Base-by-base conservation (phyloP, 2,329 filamentous ascomycete species). In the Talaromyces funiculosus region DNA sequence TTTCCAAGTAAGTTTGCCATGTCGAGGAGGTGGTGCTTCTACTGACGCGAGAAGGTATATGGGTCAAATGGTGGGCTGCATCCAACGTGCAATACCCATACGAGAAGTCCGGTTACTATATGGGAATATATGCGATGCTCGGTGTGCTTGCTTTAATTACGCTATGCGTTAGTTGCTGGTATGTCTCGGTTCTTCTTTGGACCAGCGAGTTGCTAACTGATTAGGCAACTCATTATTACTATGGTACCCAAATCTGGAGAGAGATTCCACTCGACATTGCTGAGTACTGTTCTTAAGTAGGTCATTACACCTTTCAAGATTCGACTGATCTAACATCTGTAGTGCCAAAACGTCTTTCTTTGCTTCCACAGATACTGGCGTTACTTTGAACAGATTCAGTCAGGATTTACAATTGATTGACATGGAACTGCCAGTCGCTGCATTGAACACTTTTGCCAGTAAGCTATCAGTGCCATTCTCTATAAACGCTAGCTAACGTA, bases 191-290 rank as follows among this genome's bases (percentile, higher is more conserved):
- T 14, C 51, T 22, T n/a, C 10, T 33, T 9, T n/a, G 4, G 5
- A 33, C 20, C 2, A 22, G 18, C 20, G n/a, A 8, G 26, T 33
- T 3, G 31, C 57, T 57, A 53, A 60, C 49, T 26, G 31, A 37
- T 43, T 40, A 76, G 75, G 72, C 77, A 81, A 67, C 73, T 83
- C 63, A 78, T 83, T 51, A 78, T 83, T 33, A 77, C 72, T 3
- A 82, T 84, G 78, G 78, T 83, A 3, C 81, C 81, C 3, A 77
- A 75, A 31, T 82, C 81, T n/a, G 80, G 79, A 3, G 74, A 77
- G 58, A 73, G 65, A 45, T 80, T 84, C 61, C 82, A 84, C 62
- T 71, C 72, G 55, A 76, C 70, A 49, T 70, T 84, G 1, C 69
- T 84, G 8, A 71, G 73, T 8, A 80, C 80, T 2, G 80, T 82